phyloP scores from a whole-genome alignment of 768 basidiomycete genomes.

The Russula olivacea region DNA sequence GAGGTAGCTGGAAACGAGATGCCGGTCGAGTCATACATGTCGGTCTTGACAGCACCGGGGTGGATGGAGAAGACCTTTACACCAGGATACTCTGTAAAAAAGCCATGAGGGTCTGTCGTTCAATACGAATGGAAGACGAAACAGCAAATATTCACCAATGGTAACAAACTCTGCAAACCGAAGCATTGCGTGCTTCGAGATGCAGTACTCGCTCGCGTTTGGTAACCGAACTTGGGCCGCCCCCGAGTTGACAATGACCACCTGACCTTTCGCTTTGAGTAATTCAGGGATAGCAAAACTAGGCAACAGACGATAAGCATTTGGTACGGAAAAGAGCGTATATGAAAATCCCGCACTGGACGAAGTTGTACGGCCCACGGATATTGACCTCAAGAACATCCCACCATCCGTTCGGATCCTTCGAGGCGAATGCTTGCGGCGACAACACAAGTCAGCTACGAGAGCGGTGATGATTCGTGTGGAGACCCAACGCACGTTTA shows the following conservation, averaged over 20 bases:
- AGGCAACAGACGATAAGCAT: neutral
- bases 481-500: neutral
- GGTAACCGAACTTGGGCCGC: neutral
- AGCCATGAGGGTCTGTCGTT: neutral
- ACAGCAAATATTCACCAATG: neutral
- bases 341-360: neutral
- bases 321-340: too few species aligned
- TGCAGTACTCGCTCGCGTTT: neutral
- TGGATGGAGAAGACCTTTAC: slow-evolving; percentile 3
- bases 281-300: neutral
- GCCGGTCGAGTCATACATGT: neutral
- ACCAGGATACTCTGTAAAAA: slow-evolving; percentile 1
- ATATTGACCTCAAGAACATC: neutral
- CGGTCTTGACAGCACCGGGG: neutral
- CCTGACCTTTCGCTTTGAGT: neutral
- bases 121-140: neutral
- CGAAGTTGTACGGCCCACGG: neutral
- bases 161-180: slow-evolving; percentile 3
- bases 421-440: neutral
- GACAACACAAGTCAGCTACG: neutral
- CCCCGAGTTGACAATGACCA: neutral
- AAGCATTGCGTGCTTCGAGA: neutral
- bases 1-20: neutral
- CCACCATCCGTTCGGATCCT: neutral
- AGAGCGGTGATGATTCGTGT: neutral